Evolutionary conservation across 176 grass and related monocot species (phyloP).

Genomic region (Oryza punctata): DNA sequence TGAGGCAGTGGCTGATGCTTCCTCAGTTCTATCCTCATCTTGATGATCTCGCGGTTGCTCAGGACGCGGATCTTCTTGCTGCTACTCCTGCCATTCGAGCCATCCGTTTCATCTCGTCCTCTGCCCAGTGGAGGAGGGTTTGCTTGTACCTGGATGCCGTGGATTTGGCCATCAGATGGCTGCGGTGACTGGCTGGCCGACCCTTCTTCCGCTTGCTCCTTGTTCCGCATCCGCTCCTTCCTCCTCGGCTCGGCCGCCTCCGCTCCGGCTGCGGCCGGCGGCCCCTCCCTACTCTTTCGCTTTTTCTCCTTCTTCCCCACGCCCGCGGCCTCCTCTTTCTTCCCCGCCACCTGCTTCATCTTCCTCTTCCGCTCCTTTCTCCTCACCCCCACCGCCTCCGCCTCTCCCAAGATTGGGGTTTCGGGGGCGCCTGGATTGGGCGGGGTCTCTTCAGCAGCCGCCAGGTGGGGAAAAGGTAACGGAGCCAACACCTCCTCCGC

Average conservation of each 20-base stretch:
- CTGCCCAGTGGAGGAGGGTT: not conserved
- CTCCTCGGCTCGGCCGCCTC: not conserved
- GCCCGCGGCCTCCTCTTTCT: not conserved
- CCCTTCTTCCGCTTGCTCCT: not conserved
- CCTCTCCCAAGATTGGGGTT: not conserved
- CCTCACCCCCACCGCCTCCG: not conserved
- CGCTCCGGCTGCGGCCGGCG: not conserved
- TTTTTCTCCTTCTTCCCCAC: not conserved
- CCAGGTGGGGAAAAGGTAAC: no score
- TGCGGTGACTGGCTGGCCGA: not conserved
- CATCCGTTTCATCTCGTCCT: not conserved
- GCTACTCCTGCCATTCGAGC: not conserved
- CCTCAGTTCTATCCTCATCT: not conserved
- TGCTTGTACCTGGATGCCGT: no score
- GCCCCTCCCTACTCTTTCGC: not conserved
- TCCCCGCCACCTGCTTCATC: not conserved
- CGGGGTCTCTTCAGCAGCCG: not conserved
- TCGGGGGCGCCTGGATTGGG: not conserved
- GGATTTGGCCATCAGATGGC: not conserved
- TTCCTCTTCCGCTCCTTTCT: not conserved
- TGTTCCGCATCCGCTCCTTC: not conserved
- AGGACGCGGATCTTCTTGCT: not conserved
- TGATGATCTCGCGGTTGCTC: constrained; percentile 5
- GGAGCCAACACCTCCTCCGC: not conserved
- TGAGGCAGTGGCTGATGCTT: not conserved